Evolutionary conservation across 2,329 filamentous ascomycete species (phyloP).

Genomic region (Cercospora beticola): DNA sequence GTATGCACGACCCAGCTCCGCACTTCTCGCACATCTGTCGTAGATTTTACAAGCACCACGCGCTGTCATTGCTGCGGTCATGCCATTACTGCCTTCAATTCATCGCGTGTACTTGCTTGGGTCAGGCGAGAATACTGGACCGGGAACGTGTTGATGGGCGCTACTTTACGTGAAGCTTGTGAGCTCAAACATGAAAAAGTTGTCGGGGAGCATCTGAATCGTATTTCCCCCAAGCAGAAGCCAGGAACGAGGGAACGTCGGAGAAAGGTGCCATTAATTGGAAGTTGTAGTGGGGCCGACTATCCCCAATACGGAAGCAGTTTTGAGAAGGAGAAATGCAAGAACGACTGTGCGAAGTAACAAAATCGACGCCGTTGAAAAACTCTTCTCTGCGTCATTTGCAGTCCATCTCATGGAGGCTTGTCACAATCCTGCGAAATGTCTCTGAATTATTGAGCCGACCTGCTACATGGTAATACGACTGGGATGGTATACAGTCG

Average conservation of each 20-base stretch:
- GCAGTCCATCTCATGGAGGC: neutral
- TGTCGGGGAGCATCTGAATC: neutral
- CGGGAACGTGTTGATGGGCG: neutral
- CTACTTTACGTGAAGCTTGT: neutral
- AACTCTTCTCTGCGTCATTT: neutral
- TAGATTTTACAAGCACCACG: no score
- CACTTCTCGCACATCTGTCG: no score
- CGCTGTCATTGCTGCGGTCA: no score
- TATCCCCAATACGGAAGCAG: neutral
- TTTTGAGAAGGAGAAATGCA: neutral
- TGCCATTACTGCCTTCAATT: neutral
- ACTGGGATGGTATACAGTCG: neutral
- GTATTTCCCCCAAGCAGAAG: neutral
- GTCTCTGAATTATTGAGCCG: neutral
- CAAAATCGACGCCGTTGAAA: neutral
- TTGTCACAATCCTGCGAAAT: neutral
- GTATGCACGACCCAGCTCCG: no score
- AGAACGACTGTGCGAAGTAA: neutral
- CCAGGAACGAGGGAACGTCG: neutral
- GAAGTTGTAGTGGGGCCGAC: neutral
- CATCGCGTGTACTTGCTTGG: neutral
- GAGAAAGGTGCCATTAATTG: neutral
- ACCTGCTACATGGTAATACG: neutral
- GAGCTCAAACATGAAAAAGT: neutral
- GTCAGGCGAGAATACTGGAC: no score